These are phyloP conservation scores for Pichia sporocuriosa DNA, from an alignment of 805 yeast genomes.

Conservation along the genomic window DNA sequence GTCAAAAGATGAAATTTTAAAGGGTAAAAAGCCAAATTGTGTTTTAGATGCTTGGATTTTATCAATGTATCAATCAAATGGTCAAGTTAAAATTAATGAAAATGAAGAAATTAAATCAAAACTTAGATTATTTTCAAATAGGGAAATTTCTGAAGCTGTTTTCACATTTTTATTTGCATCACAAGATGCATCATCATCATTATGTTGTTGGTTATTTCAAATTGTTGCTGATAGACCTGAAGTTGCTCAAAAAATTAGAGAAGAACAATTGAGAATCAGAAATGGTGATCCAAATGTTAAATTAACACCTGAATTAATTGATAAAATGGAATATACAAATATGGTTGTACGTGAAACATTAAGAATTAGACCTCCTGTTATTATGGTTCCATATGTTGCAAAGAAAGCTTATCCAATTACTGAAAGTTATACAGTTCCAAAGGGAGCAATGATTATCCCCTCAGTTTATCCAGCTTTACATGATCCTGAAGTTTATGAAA, in stretches of 20 bases:
- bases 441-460: slow-evolving; percentile 96
- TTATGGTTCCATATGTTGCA: slow-evolving; percentile 96
- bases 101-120: slow-evolving; percentile 42
- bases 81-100: slow-evolving; percentile 33
- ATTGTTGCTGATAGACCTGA: slow-evolving; percentile 94
- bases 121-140: slow-evolving; percentile 77
- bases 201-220: slow-evolving; percentile 98
- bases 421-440: slow-evolving; percentile 83
- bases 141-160: slow-evolving; percentile 91
- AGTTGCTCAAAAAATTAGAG: slow-evolving; percentile 75
- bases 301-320: slow-evolving; percentile 67
- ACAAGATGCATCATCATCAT: slow-evolving; percentile 95
- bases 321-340: slow-evolving; percentile 79
- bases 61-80: slow-evolving; percentile 49
- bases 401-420: slow-evolving; percentile 82
- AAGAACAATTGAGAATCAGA: slow-evolving; percentile 84
- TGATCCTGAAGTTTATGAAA: slow-evolving; percentile 92
- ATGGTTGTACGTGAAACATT: slow-evolving; percentile 89
- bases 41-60: slow-evolving; percentile 94
- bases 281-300: slow-evolving; percentile 60
- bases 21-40: slow-evolving; percentile 75
- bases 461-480: slow-evolving; percentile 93
- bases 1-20: slow-evolving; percentile 74
- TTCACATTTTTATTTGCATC: slow-evolving; percentile 96
- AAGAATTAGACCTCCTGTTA: slow-evolving; percentile 94